These are phyloP conservation scores for Plantago ovata DNA, from an alignment of 257 asterid species.

Conservation along the genomic window DNA sequence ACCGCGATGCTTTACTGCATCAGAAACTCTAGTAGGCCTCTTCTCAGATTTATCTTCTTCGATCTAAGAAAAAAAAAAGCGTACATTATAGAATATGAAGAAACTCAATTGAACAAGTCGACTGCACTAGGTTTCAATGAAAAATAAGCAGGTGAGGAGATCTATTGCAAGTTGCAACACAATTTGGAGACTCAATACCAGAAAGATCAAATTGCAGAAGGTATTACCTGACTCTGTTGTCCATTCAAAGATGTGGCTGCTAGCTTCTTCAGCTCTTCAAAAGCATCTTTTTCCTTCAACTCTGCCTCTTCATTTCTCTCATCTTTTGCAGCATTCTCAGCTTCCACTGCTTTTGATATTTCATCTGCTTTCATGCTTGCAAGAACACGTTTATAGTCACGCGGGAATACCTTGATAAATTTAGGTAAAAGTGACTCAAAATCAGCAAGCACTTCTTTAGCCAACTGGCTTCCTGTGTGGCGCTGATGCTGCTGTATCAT, in stretches of 20 bases:
- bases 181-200: neutral
- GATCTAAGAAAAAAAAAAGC: constrained; percentile 32
- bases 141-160: no score
- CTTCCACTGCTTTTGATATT: constrained; percentile 36
- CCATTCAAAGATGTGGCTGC: constrained; percentile 44
- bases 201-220: neutral
- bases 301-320: constrained; percentile 67
- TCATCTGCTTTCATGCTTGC: constrained; percentile 59
- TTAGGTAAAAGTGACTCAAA: constrained; percentile 71
- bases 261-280: constrained; percentile 89
- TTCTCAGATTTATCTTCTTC: constrained; percentile 35
- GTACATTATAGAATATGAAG: no score
- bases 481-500: constrained; percentile 98
- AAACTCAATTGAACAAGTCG: no score
- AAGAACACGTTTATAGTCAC: constrained; percentile 81
- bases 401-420: constrained; percentile 89
- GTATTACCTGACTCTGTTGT: constrained; percentile 44
- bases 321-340: constrained; percentile 48
- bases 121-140: no score
- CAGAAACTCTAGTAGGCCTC: constrained; percentile 70
- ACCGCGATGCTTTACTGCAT: constrained; percentile 85
- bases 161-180: no score
- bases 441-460: constrained; percentile 73
- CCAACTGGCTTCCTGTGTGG: constrained; percentile 82
- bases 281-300: constrained; percentile 74